phyloP scores from a whole-genome alignment of 2,329 filamentous ascomycete genomes.

The Cadophora sp. region DNA sequence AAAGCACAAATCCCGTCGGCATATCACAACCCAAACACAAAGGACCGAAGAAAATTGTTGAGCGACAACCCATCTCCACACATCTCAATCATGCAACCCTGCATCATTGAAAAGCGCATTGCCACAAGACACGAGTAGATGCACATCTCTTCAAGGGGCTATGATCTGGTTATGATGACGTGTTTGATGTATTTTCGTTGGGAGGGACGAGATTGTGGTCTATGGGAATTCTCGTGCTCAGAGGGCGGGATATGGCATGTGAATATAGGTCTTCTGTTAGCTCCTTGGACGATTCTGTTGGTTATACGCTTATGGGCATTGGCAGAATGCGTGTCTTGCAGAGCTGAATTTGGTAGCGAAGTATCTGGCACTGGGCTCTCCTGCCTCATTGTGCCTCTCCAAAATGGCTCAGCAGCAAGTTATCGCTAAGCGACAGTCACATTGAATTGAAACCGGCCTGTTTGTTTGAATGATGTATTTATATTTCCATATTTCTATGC shows the following conservation, averaged over 20 bases:
- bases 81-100: not conserved
- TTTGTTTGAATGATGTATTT: not conserved
- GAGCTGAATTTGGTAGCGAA: no score
- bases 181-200: slow-evolving; percentile 1
- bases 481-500: slow-evolving; percentile 9
- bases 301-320: no score
- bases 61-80: not conserved
- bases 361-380: no score
- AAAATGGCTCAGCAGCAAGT: no score
- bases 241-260: not conserved
- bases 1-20: not conserved
- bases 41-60: slow-evolving; percentile 6
- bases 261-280: not conserved
- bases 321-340: no score
- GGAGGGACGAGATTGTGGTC: not conserved
- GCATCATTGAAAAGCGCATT: not conserved
- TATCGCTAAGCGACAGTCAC: no score
- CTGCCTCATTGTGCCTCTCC: no score
- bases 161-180: slow-evolving; percentile 4
- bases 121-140: not conserved
- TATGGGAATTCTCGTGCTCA: not conserved
- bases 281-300: no score
- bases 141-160: not conserved
- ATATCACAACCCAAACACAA: not conserved
- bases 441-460: not conserved